Evolutionary conservation across 2,329 filamentous ascomycete genomes (phyloP).

Genomic region (Fusarium armeniacum): DNA sequence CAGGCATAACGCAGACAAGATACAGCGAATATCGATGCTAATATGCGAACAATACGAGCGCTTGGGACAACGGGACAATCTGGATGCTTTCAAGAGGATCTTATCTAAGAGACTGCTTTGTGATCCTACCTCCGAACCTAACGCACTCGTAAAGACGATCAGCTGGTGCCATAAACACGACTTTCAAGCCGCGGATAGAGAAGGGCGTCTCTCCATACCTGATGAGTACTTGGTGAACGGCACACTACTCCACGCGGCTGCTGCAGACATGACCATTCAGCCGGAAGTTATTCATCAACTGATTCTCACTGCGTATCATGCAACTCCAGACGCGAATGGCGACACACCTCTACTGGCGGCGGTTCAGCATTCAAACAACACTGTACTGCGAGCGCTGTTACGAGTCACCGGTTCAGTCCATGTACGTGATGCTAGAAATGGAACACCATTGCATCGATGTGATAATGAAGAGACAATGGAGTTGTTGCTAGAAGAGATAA

Average conservation of each 20-base stretch:
- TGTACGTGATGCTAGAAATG: constrained; percentile 11
- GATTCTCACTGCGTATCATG: constrained; percentile 7
- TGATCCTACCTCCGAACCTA: constrained; percentile 13
- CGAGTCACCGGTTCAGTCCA: constrained; percentile 9
- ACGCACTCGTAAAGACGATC: constrained; percentile 10
- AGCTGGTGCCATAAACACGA: constrained; percentile 19
- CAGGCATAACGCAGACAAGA: not conserved
- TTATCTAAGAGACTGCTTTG: not conserved
- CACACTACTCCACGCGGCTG: constrained; percentile 21
- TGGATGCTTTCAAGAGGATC: constrained; percentile 19
- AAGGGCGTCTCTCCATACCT: constrained; percentile 1
- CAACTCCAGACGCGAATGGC: constrained; percentile 3
- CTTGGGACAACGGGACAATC: constrained; percentile 8
- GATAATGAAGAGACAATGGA: constrained; percentile 3
- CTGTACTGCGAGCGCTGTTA: constrained; percentile 2
- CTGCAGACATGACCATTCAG: not conserved
- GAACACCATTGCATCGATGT: constrained; percentile 24
- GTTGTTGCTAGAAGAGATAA: constrained; percentile 22
- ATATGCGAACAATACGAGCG: constrained; percentile 27
- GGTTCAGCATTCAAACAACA: constrained; percentile 25
- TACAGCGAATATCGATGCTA: constrained; percentile 13
- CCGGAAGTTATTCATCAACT: constrained; percentile 19
- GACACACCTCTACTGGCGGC: constrained; percentile 24
- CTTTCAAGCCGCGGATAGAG: not conserved
- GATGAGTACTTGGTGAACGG: not conserved